phyloP scores from a whole-genome alignment of 352 stramenopile genomes.

The Globisporangium okanoganense region DNA sequence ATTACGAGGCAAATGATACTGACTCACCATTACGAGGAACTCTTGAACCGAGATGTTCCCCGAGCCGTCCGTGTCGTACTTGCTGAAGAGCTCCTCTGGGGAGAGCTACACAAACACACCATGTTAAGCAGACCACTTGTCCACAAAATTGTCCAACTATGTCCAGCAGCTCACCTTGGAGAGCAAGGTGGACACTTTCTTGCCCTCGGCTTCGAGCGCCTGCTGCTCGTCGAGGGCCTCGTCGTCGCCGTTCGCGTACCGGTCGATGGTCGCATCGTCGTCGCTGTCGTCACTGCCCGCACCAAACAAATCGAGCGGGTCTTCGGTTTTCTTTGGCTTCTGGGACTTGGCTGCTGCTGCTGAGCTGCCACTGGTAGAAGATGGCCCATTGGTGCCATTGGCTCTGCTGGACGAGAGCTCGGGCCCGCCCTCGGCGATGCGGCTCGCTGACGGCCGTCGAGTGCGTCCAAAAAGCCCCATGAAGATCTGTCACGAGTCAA shows the following conservation, averaged over 20 bases:
- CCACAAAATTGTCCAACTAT: neutral
- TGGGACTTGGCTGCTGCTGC: neutral
- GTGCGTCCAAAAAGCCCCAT: constrained; percentile 45
- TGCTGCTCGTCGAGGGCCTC: constrained; percentile 22
- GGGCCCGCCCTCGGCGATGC: constrained; percentile 34
- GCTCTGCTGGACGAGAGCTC: neutral
- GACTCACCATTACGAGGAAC: constrained; percentile 81
- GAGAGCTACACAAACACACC: constrained; percentile 28
- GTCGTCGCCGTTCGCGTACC: constrained; percentile 42
- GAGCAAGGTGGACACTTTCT: constrained; percentile 62
- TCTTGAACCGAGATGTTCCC: constrained; percentile 89
- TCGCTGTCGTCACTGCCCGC: constrained; percentile 78
- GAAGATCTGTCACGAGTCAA: neutral
- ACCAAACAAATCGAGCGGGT: constrained; percentile 60
- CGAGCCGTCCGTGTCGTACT: constrained; percentile 89
- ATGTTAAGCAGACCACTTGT: neutral
- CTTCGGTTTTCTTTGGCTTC: constrained; percentile 14
- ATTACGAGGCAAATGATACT: no score
- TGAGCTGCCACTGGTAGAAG: constrained; percentile 5
- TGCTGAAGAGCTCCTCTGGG: constrained; percentile 89
- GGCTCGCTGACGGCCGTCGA: constrained; percentile 13
- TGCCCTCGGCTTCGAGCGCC: constrained; percentile 36
- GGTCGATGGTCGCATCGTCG: constrained; percentile 72
- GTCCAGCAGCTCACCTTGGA: constrained; percentile 51
- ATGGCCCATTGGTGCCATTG: no score